Conservation (phyloP, 805 yeast genomes). For the Phaffomyces opuntiae region DNA sequence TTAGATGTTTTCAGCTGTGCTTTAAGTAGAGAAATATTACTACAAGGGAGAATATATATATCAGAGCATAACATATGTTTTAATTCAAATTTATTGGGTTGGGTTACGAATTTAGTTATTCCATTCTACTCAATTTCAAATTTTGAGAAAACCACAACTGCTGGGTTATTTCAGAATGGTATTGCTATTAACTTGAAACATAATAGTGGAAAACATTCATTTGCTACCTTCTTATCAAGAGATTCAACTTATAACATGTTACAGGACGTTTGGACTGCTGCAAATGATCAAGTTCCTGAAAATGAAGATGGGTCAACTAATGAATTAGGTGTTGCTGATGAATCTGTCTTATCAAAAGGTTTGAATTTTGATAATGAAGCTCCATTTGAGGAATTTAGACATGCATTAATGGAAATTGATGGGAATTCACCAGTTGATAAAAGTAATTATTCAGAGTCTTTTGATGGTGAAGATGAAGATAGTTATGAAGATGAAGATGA, state of each 20-base stretch:
- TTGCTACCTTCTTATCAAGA: slow-evolving; percentile 82
- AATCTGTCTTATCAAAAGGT: slow-evolving; percentile 13
- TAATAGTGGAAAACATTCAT: slow-evolving; percentile 52
- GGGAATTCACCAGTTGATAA: slow-evolving; percentile 25
- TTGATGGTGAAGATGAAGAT: slow-evolving; percentile 20
- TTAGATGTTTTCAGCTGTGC: slow-evolving; percentile 91
- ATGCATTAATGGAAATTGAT: slow-evolving; percentile 39
- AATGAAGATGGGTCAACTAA: neutral
- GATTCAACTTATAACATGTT: slow-evolving; percentile 71
- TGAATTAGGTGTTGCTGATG: slow-evolving; percentile 1
- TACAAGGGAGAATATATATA: slow-evolving; percentile 83
- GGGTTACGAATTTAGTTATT: slow-evolving; percentile 78
- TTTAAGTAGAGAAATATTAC: slow-evolving; percentile 71
- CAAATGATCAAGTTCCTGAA: slow-evolving; percentile 8
- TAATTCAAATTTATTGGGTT: slow-evolving; percentile 79
- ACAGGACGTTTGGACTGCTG: slow-evolving; percentile 17
- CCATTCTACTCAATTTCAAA: slow-evolving; percentile 62
- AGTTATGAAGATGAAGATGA: slow-evolving; percentile 20
- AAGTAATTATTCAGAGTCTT: slow-evolving; percentile 10
- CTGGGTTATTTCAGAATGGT: slow-evolving; percentile 88
- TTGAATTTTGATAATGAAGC: slow-evolving; percentile 11
- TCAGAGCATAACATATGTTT: slow-evolving; percentile 77
- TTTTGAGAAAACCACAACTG: slow-evolving; percentile 79
- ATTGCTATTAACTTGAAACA: slow-evolving; percentile 33
- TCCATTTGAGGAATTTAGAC: slow-evolving; percentile 22